Conservation (phyloP, 768 basidiomycete species). For the Pulveroboletus sp. region DNA sequence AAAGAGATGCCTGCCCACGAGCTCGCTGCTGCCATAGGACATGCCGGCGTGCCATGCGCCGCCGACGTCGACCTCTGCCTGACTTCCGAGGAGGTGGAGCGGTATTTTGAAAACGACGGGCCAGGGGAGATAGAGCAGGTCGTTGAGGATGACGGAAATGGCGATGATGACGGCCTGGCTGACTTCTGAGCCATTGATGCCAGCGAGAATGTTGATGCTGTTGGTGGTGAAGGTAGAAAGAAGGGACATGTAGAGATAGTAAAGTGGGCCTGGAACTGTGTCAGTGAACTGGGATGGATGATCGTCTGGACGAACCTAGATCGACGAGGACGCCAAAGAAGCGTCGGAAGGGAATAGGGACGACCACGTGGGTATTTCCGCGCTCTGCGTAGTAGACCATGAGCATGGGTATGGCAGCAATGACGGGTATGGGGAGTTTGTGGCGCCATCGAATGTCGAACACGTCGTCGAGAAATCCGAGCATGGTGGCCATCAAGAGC, state of each 20-base stretch:
- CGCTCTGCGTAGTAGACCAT: conserved; percentile 96
- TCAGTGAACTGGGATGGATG: not conserved
- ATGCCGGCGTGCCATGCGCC: conserved; percentile 82
- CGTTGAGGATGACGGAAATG: conserved; percentile 85
- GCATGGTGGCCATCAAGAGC: conserved; percentile 84
- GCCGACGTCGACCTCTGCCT: conserved; percentile 66
- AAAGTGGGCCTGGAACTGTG: conserved; percentile 68
- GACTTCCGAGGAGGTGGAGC: conserved; percentile 62
- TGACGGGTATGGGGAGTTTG: conserved; percentile 94
- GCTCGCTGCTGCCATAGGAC: conserved; percentile 78
- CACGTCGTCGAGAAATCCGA: conserved; percentile 95
- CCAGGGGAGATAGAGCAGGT: conserved; percentile 92
- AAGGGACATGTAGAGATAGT: conserved; percentile 95
- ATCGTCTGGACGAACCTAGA: conserved; percentile 60
- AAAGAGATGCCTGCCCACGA: conserved; percentile 92
- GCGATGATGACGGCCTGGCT: conserved; percentile 91
- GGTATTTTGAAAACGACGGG: conserved; percentile 70
- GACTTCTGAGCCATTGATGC: conserved; percentile 95
- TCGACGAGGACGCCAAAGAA: conserved; percentile 79
- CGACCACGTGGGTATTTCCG: conserved; percentile 90
- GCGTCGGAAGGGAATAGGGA: conserved; percentile 76
- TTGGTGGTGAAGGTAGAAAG: conserved; percentile 97
- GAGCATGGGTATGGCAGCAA: conserved; percentile 90
- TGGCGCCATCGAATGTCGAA: conserved; percentile 99
- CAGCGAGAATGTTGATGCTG: conserved; percentile 97